Conservation (phyloP, 2,329 filamentous ascomycete genomes). For the Pseudovirgaria hyperparasitica region DNA sequence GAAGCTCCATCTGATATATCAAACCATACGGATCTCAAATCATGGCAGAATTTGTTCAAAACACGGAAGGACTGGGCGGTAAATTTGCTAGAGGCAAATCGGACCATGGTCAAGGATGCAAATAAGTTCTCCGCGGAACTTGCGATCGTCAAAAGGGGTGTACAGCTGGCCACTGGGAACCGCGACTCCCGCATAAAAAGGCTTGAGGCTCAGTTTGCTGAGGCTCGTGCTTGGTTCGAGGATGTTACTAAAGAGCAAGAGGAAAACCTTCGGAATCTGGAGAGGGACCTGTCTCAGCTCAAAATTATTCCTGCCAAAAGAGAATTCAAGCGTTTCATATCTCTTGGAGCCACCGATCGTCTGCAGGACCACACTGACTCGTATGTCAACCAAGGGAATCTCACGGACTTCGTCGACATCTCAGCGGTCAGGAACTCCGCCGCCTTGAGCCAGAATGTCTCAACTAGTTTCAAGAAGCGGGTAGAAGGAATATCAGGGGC, state of each 20-base stretch:
- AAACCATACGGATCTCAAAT: slow-evolving; percentile 64
- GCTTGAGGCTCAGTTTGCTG: slow-evolving; percentile 59
- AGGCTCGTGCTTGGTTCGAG: slow-evolving; percentile 57
- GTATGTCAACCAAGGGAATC: slow-evolving; percentile 3
- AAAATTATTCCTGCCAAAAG: slow-evolving; percentile 50
- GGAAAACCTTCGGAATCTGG: slow-evolving; percentile 51
- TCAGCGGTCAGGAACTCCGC: slow-evolving; percentile 63
- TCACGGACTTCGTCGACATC: slow-evolving; percentile 60
- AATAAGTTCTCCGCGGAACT: slow-evolving; percentile 59
- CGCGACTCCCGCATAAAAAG: slow-evolving; percentile 61
- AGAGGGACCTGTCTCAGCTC: slow-evolving; percentile 53
- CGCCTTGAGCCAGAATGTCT: slow-evolving; percentile 49
- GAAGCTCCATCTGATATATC: slow-evolving; percentile 67
- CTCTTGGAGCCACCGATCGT: slow-evolving; percentile 15
- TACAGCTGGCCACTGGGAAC: slow-evolving; percentile 78
- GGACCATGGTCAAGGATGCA: slow-evolving; percentile 47
- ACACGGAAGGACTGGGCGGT: slow-evolving; percentile 70
- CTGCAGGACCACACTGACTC: slow-evolving; percentile 17
- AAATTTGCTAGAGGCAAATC: slow-evolving; percentile 55
- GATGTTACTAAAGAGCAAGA: slow-evolving; percentile 57
- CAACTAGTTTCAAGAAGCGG: slow-evolving; percentile 49
- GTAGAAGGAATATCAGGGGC: slow-evolving; percentile 28
- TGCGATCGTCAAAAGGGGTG: slow-evolving; percentile 63
- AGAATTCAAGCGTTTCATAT: slow-evolving; percentile 45
- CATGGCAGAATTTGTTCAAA: slow-evolving; percentile 83